These are phyloP conservation scores for Candida anglica DNA, from an alignment of 805 yeast genomes.

Conservation along the genomic window DNA sequence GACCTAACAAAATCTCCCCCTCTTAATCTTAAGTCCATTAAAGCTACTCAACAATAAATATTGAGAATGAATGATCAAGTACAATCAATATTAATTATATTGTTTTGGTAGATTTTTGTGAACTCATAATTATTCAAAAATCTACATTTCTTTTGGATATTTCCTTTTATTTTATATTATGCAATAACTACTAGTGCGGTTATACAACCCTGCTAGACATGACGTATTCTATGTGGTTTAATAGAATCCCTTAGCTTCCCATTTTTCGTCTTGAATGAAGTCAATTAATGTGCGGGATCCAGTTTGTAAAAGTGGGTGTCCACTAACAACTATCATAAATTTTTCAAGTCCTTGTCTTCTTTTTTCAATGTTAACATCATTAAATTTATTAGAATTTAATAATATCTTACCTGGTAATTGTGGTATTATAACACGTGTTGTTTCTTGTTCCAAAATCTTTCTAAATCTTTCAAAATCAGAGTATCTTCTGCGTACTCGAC, in stretches of 20 bases:
- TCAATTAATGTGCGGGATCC: constrained; percentile 73
- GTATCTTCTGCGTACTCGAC: constrained; percentile 79
- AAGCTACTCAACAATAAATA: too few species aligned
- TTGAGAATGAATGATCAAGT: too few species aligned
- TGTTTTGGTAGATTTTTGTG: too few species aligned
- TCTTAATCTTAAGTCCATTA: too few species aligned
- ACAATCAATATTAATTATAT: too few species aligned
- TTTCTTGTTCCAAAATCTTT: constrained; percentile 68
- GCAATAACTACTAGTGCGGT: too few species aligned
- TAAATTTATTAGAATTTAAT: constrained; percentile 63
- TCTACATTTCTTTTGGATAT: too few species aligned
- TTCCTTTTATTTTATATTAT: not conserved
- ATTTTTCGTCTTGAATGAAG: constrained; percentile 81
- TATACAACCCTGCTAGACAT: too few species aligned
- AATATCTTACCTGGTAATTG: constrained; percentile 86
- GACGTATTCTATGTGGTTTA: too few species aligned
- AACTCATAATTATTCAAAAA: too few species aligned
- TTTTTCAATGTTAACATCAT: constrained; percentile 77
- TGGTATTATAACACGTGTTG: constrained; percentile 79
- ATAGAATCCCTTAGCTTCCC: constrained; percentile 42
- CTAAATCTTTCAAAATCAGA: constrained; percentile 85
- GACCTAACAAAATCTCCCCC: too few species aligned
- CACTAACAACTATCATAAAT: constrained; percentile 75
- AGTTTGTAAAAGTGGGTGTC: constrained; percentile 90
- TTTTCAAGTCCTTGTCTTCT: constrained; percentile 80